A percentile compares a stretch with the other conserved stretches of the same genome.
Evolutionary conservation across 306 rosid species (phyloP).

Genomic region (Vigna nakashimae): DNA sequence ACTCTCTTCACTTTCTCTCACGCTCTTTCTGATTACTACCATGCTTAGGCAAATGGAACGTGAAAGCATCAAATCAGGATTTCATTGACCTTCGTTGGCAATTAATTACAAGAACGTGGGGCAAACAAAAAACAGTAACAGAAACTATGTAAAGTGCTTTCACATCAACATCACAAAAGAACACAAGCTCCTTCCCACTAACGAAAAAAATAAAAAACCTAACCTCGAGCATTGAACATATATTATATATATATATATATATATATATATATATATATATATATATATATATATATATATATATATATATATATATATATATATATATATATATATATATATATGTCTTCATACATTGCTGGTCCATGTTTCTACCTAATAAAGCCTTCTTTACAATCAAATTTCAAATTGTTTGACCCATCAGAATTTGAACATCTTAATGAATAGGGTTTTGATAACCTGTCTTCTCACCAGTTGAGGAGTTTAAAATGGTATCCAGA

Average conservation of each 20-base stretch:
- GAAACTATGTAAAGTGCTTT: constrained; percentile 42
- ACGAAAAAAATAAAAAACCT: background rate
- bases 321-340: too few species aligned
- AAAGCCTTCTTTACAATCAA: background rate
- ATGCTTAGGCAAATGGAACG: constrained; percentile 32
- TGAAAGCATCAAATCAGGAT: constrained; percentile 36
- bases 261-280: too few species aligned
- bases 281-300: too few species aligned
- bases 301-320: too few species aligned
- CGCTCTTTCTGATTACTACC: constrained; percentile 11
- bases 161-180: constrained; percentile 53
- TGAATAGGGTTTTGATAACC: background rate
- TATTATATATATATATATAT: too few species aligned
- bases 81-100: background rate
- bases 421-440: background rate
- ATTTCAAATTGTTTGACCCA: background rate
- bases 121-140: background rate
- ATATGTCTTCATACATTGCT: background rate
- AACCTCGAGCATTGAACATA: constrained; percentile 17
- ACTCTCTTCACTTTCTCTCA: constrained; percentile 14
- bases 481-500: too few species aligned
- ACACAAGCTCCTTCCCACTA: constrained; percentile 20
- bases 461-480: too few species aligned
- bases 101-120: background rate
- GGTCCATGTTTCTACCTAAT: constrained; percentile 7